Conservation (phyloP, 352 stramenopile genomes). For the Aphanomyces euteiches region DNA sequence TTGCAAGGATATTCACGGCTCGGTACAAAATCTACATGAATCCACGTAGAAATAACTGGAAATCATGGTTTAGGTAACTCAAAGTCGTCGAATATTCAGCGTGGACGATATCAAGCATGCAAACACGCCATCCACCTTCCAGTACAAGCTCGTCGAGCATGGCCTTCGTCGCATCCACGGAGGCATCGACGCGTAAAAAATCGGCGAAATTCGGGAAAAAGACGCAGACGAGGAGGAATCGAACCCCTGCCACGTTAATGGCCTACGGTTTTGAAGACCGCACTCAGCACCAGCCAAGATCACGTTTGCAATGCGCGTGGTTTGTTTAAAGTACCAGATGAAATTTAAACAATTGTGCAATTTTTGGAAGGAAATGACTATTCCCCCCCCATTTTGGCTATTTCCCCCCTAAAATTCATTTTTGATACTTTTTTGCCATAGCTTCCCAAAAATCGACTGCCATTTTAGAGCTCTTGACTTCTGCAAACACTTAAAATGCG, state of each 20-base stretch:
- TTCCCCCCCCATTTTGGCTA: no score
- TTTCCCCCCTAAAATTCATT: no score
- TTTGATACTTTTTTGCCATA: no score
- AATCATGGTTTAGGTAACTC: not conserved
- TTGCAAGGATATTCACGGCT: conserved; percentile 72
- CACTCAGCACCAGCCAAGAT: conserved; percentile 88
- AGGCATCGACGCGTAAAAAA: conserved; percentile 35
- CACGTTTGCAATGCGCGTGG: conserved; percentile 51
- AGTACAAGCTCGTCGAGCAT: conserved; percentile 73
- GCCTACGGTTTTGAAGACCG: conserved; percentile 92
- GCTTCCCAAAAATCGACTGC: no score
- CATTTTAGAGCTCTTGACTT: no score
- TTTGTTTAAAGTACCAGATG: no score
- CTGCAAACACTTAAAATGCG: no score
- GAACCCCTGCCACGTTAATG: conserved; percentile 87
- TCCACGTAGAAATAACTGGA: no score
- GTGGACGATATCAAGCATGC: conserved; percentile 13
- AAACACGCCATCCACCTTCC: conserved; percentile 36
- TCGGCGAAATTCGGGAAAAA: conserved; percentile 41
- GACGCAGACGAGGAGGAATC: conserved; percentile 87
- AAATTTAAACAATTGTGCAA: no score
- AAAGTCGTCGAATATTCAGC: not conserved
- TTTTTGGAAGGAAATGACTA: no score
- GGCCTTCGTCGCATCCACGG: conserved; percentile 55
- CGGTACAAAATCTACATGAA: conserved; percentile 35